phyloP scores from a whole-genome alignment of 495 filamentous ascomycete genomes.

The Staphylotrichum longicolle region DNA sequence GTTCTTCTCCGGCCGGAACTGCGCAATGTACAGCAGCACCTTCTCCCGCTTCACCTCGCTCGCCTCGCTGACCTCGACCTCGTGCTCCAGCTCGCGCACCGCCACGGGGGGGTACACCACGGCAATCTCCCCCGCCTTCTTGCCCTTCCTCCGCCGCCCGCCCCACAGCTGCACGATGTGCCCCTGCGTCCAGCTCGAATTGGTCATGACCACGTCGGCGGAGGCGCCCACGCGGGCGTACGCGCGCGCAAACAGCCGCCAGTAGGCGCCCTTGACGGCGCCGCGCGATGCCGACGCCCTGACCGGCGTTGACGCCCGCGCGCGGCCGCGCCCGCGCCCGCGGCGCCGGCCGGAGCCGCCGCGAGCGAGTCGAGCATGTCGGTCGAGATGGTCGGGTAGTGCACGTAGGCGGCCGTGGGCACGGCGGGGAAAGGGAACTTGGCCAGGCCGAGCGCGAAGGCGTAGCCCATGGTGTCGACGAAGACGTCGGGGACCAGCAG shows the following conservation, averaged over 20 bases:
- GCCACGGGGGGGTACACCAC: conserved; percentile 92
- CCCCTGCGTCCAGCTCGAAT: conserved; percentile 86
- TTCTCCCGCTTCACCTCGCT: conserved; percentile 67
- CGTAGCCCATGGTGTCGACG: conserved; percentile 97
- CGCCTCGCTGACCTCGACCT: conserved; percentile 62
- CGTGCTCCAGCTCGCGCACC: conserved; percentile 72
- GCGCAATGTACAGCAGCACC: conserved; percentile 84
- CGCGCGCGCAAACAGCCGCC: conserved; percentile 75
- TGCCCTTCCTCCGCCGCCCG: no score
- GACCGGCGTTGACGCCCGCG: conserved; percentile 82
- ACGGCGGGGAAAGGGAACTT: conserved; percentile 79
- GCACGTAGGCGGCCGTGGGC: conserved; percentile 90
- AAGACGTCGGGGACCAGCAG: conserved; percentile 91
- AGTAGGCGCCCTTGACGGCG: conserved; percentile 71
- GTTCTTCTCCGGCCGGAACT: conserved; percentile 97
- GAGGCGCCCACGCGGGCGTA: conserved; percentile 78
- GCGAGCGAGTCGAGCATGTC: conserved; percentile 87
- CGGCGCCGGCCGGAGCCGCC: conserved; percentile 37
- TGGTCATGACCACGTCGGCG: conserved; percentile 93
- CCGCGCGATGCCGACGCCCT: conserved; percentile 68
- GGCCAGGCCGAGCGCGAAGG: conserved; percentile 78
- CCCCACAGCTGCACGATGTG: conserved; percentile 86
- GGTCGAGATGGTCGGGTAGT: conserved; percentile 97
- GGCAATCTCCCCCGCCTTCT: conserved; percentile 35
- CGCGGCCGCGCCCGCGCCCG: conserved; percentile 7